Base-by-base conservation (phyloP, 2,329 filamentous ascomycete genomes). In the Fusarium bactridioides region DNA sequence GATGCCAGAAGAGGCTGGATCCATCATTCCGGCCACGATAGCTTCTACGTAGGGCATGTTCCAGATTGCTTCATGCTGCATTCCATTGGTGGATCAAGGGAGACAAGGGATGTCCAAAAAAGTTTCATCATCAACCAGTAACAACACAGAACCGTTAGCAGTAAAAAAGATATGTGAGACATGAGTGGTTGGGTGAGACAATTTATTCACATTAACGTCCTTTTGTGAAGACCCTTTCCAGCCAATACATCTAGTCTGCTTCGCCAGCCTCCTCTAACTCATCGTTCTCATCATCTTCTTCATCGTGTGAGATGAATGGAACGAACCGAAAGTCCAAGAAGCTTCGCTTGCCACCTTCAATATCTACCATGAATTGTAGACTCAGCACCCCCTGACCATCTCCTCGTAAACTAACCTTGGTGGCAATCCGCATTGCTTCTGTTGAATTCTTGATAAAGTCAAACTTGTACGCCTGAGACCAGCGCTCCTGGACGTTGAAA, bases 321-420 rank as follows among this genome's bases (percentile, higher is more conserved):
- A 97, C 91, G 78, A 96, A 94, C 25, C 92, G 87, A 80, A 95
- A 97, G 80, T 96, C 93, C 29, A 96, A 86, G 82, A 95, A 97
- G 75, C 90, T 93, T 43, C 90, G 85, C 29, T 86, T 86, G 10
- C 88, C 87, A 11, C 88, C 88, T 69, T 96, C 94, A 45, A 95
- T 86, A 79, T 98, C 94, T 21, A 99, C 92, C 92, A 99, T 96
- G 78, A 98, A 98, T 79, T 99, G 96, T 80, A 98, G 83, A 81
- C 94, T 98, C 72, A 99, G 82, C 35, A 99, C 95, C 1, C 96
- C 95, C 79, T 97, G 94, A 4, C 89, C 87, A 81, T 99, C 96
- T 1, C 94, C 92, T 21, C 96, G 88, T 69, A 99, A 88, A 79
- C 94, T 97, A 64, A 98, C 95, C 82, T 98, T 99, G 77, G 89